phyloP scores from a whole-genome alignment of 208 protist genomes.

The Crithidia brevicula region DNA sequence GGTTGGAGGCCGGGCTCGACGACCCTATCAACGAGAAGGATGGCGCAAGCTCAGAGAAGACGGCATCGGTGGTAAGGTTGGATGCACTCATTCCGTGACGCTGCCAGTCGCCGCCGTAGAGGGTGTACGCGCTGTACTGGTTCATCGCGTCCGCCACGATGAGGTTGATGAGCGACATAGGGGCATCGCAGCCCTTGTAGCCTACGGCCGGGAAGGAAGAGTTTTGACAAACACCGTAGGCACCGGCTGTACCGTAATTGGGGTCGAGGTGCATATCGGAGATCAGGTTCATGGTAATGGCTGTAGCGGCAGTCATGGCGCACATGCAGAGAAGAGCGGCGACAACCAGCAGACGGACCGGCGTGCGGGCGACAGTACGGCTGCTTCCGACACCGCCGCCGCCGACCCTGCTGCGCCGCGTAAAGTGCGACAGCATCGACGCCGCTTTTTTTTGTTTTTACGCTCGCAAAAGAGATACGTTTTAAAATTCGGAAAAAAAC shows the following conservation, averaged over 20 bases:
- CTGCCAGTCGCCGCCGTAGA: constrained; percentile 73
- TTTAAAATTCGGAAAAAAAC: too few relatives aligned
- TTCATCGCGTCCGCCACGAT: constrained; percentile 38
- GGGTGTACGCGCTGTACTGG: constrained; percentile 39
- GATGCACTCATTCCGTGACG: constrained; percentile 54
- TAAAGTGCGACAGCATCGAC: background rate
- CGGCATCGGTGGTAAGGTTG: constrained; percentile 20
- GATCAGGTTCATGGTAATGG: constrained; percentile 49
- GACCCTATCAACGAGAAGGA: constrained; percentile 15
- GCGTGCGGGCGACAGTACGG: too few relatives aligned
- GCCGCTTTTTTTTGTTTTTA: background rate
- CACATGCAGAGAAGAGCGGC: constrained; percentile 6
- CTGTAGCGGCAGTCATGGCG: background rate
- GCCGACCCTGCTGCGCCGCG: background rate
- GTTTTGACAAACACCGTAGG: constrained; percentile 39
- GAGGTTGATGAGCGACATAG: constrained; percentile 47
- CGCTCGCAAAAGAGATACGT: background rate
- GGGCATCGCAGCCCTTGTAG: constrained; percentile 52
- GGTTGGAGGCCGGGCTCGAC: background rate
- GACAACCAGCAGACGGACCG: constrained; percentile 3
- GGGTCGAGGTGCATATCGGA: constrained; percentile 86
- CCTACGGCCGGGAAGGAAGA: constrained; percentile 30
- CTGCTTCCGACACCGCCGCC: background rate
- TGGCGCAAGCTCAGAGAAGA: constrained; percentile 25
- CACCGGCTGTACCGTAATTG: constrained; percentile 47